phyloP scores from a whole-genome alignment of 345 rosid species.

The Odontarrhena argentea region DNA sequence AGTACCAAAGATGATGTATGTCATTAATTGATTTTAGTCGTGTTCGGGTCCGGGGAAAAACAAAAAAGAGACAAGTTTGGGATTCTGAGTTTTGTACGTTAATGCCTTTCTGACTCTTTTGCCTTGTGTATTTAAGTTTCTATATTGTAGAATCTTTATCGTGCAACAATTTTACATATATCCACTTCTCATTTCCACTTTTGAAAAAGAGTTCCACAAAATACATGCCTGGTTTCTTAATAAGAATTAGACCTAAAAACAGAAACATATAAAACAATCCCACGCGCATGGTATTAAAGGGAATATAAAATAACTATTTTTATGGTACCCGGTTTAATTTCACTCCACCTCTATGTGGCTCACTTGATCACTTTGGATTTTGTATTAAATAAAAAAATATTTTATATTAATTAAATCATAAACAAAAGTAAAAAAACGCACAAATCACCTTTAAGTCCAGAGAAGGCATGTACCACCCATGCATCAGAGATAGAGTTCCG shows the following conservation, averaged over 20 bases:
- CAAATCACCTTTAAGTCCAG: no score
- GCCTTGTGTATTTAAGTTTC: constrained; percentile 39
- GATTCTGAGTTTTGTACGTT: constrained; percentile 37
- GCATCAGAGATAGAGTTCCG: no score
- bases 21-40: constrained; percentile 28
- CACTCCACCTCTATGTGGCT: no score
- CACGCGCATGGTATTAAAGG: neutral
- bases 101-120: constrained; percentile 38
- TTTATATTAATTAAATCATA: no score
- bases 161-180: constrained; percentile 22
- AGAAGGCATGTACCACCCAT: no score
- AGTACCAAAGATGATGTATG: constrained; percentile 41
- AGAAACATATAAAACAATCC: neutral
- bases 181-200: constrained; percentile 7
- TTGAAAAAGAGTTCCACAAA: no score
- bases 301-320: no score
- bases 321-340: no score
- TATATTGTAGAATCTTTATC: constrained; percentile 29
- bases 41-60: constrained; percentile 26
- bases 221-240: no score
- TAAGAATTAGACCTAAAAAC: constrained; percentile 11
- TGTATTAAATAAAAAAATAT: no score
- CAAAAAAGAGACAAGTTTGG: constrained; percentile 29
- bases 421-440: no score
- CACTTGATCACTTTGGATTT: no score